A percentile compares a stretch with the other conserved stretches of the same genome.
Conservation (phyloP, 106 monocot species). For the Platanthera guangdongensis region DNA sequence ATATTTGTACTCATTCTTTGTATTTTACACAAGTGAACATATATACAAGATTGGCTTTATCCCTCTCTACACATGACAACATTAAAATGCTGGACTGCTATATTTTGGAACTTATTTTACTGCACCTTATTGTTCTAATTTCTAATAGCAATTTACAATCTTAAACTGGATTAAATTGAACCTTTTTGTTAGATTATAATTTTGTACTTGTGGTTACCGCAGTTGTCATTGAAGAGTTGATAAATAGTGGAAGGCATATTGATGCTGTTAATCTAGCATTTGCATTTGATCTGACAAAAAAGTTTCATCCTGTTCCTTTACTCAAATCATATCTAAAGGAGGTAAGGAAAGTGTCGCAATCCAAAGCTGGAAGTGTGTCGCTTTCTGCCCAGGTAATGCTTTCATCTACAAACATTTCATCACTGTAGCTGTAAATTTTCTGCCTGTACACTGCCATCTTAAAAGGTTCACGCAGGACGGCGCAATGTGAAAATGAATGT, state of each 20-base stretch:
- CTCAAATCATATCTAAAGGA: constrained; percentile 88
- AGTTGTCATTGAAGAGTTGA: constrained; percentile 60
- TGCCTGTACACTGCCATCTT: not conserved
- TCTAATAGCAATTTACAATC: not conserved
- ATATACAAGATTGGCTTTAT: no score
- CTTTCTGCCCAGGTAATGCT: constrained; percentile 51
- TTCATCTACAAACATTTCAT: constrained; percentile 4
- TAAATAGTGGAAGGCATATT: constrained; percentile 68
- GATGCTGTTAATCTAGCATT: constrained; percentile 84
- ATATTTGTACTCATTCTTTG: no score
- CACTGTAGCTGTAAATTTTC: not conserved
- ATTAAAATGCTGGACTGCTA: not conserved
- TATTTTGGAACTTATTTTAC: not conserved
- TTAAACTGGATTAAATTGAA: not conserved
- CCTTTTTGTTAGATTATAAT: not conserved
- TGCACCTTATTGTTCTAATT: not conserved
- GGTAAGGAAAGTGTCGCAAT: constrained; percentile 37
- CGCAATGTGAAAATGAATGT: no score
- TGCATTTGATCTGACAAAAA: constrained; percentile 68
- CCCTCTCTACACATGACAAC: no score
- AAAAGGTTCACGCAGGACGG: not conserved
- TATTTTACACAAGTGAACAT: no score
- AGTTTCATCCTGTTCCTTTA: constrained; percentile 64
- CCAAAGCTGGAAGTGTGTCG: constrained; percentile 55
- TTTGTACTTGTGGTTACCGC: not conserved